Base-by-base conservation (phyloP, 169 alveolate genomes). In the Neospora caninum region DNA sequence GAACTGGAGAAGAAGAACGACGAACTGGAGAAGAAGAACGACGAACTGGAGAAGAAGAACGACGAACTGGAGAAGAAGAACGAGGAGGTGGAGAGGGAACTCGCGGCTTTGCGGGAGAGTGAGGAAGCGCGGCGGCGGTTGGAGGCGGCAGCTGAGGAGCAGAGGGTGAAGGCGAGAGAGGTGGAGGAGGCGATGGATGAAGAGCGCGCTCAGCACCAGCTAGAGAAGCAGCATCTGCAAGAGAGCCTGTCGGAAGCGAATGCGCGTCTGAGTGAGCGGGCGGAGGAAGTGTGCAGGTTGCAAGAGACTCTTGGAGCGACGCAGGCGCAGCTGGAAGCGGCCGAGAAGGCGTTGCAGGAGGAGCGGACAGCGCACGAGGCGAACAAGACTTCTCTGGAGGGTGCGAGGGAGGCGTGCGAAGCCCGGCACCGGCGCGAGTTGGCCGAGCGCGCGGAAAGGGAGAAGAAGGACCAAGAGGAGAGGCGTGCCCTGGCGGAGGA, bases 141-240 rank as follows among this genome's bases (percentile, higher is more conserved):
- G 89, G 39, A 82, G 64, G 41, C 22, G 67, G 69, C 6, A 0
- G 7, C 2, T 0, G 38, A 82, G 38, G 43, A 82, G 67, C 1
- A 2, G 89, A 20, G 39, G 67, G 34, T 2, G 41, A 27, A 6
- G 67, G 41, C 0, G 89, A 22, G 25, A 7, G 38, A 9, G 38
- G n/a, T 41, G 58, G 10, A 82, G 67, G 39, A 43, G 10, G 69
- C 4, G 38, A 41, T 82, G 42, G 41, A 82, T 20, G 84, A 41
- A 18, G 84, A 31, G 18, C 84, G 84, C 27, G 84, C 25, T 6
- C 31, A 18, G 84, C 73, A 73, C 45, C 0, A 4, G 18, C 42
- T 41, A 41, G 84, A 31, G 43, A 31, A 73, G 84, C 45, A 1
- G 84, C 84, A 73, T 41, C 84, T 34, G 84, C 84, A 73, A 73